A percentile compares a stretch with the other conserved stretches of the same genome.
These are phyloP conservation scores for Plasmodium blacklocki DNA, from an alignment of 169 alveolate species.

Conservation along the genomic window DNA sequence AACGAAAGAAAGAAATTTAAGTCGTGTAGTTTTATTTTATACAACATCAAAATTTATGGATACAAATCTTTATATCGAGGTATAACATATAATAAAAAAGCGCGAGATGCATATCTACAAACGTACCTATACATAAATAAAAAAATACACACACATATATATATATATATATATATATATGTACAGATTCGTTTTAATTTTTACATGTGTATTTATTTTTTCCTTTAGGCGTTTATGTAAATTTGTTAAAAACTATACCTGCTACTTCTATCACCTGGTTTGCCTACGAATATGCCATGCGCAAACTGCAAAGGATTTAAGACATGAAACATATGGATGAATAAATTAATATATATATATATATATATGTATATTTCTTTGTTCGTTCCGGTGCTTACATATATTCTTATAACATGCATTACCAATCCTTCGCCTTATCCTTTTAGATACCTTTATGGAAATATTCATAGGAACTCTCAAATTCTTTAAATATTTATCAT, in stretches of 20 bases:
- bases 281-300: constrained; percentile 64
- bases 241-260: constrained; percentile 56
- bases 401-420: no score
- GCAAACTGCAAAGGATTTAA: constrained; percentile 31
- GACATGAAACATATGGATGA: neutral
- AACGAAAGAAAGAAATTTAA: constrained; percentile 44
- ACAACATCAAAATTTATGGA: constrained; percentile 47
- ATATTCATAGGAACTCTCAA: neutral
- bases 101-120: no score
- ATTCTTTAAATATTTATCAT: no score
- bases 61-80: constrained; percentile 62
- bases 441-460: no score
- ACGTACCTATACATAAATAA: no score
- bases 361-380: neutral
- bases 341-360: neutral
- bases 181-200: no score
- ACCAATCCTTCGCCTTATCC: no score
- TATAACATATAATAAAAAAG: neutral
- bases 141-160: no score
- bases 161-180: no score
- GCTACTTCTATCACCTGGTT: constrained; percentile 74
- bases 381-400: neutral
- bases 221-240: constrained; percentile 58
- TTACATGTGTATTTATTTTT: neutral
- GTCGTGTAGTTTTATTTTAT: constrained; percentile 63